Percentiles rank a stretch among this genome's conserved stretches.
These are phyloP conservation scores for Ogataea nitratoaversa DNA, from an alignment of 805 yeast species.

Conservation along the genomic window DNA sequence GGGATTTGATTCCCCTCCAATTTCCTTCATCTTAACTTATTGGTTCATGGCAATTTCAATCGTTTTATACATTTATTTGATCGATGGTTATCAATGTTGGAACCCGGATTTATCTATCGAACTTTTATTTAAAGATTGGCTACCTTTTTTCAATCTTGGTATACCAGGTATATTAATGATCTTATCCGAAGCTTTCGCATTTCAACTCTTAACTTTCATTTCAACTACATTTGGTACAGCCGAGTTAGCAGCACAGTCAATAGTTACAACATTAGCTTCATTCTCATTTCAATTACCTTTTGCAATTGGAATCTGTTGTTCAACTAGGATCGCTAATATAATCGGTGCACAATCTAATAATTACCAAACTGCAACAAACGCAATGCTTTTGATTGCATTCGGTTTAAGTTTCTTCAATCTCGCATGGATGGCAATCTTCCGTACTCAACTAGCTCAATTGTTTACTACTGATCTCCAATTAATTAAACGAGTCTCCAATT, in stretches of 20 bases:
- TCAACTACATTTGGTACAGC: constrained; percentile 45
- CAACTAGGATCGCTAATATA: constrained; percentile 51
- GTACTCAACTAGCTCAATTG: constrained; percentile 36
- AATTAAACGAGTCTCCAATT: constrained; percentile 34
- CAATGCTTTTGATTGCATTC: constrained; percentile 32
- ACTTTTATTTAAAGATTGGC: constrained; percentile 38
- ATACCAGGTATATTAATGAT: constrained; percentile 53
- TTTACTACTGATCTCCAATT: constrained; percentile 39
- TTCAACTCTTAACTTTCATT: constrained; percentile 47
- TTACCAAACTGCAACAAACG: constrained; percentile 34
- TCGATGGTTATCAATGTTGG: constrained; percentile 72
- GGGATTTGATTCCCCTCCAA: constrained; percentile 69
- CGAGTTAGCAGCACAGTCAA: constrained; percentile 50
- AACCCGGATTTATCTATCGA: constrained; percentile 20
- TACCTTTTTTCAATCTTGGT: constrained; percentile 40
- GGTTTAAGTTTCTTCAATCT: constrained; percentile 35
- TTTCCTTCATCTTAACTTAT: constrained; percentile 61
- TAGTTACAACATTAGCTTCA: constrained; percentile 45
- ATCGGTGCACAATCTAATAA: constrained; percentile 43
- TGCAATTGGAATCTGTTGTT: constrained; percentile 46
- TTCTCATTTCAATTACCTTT: constrained; percentile 49
- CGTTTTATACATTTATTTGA: constrained; percentile 45
- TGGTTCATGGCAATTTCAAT: constrained; percentile 62
- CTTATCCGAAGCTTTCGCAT: constrained; percentile 53
- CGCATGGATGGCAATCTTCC: constrained; percentile 33